A percentile compares a stretch with the other conserved stretches of the same genome.
Conservation (phyloP, 768 basidiomycete genomes). For the Suillus americanus region DNA sequence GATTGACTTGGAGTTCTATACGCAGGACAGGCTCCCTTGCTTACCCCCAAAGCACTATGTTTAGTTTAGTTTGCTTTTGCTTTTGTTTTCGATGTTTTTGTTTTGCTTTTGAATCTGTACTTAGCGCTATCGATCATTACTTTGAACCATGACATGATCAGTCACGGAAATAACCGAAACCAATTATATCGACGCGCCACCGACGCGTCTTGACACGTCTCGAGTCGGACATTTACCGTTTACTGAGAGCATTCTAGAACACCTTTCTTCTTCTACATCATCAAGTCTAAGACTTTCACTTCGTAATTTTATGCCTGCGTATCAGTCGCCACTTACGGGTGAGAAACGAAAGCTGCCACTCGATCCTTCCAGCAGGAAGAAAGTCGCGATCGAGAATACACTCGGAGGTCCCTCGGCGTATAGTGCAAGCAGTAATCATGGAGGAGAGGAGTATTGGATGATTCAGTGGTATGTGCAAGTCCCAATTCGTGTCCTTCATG, state of each 20-base stretch:
- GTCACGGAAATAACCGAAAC: not conserved
- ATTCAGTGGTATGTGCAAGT: slow-evolving; percentile 61
- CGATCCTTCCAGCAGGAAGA: slow-evolving; percentile 28
- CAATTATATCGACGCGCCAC: slow-evolving; percentile 15
- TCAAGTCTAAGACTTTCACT: not conserved
- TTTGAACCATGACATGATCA: too few species aligned
- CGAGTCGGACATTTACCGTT: not conserved
- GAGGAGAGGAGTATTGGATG: slow-evolving; percentile 61
- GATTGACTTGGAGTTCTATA: not conserved
- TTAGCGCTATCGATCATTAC: too few species aligned
- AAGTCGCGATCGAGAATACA: slow-evolving; percentile 25
- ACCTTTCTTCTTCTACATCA: not conserved
- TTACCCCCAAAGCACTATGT: not conserved
- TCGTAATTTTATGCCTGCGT: slow-evolving; percentile 19
- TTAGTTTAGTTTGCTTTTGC: not conserved
- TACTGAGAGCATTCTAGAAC: not conserved
- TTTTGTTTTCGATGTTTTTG: not conserved
- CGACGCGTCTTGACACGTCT: not conserved
- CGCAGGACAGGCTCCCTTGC: not conserved
- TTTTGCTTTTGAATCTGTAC: too few species aligned
- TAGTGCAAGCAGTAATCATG: slow-evolving; percentile 14
- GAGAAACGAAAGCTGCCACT: slow-evolving; percentile 30
- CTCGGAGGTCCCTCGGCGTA: slow-evolving; percentile 8
- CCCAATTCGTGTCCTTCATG: not conserved
- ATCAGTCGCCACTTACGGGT: slow-evolving; percentile 18